Percentiles rank a stretch among this genome's conserved stretches.
Evolutionary conservation across 257 asterid species (phyloP).

Genomic region (Solanum rostratum): DNA sequence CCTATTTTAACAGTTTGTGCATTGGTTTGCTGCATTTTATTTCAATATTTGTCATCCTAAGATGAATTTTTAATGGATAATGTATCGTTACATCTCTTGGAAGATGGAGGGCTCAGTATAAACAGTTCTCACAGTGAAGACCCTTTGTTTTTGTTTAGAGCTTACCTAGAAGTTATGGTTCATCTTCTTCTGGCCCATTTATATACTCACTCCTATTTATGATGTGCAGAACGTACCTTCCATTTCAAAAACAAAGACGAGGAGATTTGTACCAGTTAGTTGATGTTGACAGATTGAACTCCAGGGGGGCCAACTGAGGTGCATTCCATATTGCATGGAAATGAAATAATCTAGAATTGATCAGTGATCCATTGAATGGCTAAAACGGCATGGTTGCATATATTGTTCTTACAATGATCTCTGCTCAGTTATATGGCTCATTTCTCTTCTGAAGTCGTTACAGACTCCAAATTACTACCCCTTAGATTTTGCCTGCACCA

Average conservation of each 20-base stretch:
- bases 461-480: neutral
- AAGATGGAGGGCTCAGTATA: neutral
- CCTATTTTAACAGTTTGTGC: neutral
- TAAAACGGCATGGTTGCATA: neutral
- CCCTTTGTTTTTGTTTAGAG: neutral
- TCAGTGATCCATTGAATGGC: neutral
- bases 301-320: constrained; percentile 12
- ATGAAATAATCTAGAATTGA: neutral
- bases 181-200: neutral
- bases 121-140: neutral
- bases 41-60: neutral
- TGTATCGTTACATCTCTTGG: neutral
- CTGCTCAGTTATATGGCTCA: neutral
- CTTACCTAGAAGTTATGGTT: neutral
- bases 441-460: neutral
- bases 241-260: constrained; percentile 67
- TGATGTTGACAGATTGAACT: constrained; percentile 53
- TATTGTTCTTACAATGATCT: neutral
- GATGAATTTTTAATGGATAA: neutral
- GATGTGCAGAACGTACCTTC: constrained; percentile 54
- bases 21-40: neutral
- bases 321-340: neutral
- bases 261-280: constrained; percentile 85
- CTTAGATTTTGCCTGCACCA: neutral
- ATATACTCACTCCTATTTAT: neutral